Evolutionary conservation across 208 protist species (phyloP).

Genomic region (Strigomonas oncopelti): DNA sequence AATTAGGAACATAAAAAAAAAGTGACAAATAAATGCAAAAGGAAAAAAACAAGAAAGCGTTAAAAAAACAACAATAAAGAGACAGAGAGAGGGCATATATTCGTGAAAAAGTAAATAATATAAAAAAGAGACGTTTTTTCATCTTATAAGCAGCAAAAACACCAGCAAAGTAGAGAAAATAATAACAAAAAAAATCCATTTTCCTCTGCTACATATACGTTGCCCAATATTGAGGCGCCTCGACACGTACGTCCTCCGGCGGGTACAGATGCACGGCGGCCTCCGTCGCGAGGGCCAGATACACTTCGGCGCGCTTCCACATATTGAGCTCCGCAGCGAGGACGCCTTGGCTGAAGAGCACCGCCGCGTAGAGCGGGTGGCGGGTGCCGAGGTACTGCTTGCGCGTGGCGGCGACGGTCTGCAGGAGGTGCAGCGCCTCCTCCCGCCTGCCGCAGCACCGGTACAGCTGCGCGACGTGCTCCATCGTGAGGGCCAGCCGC

Average conservation of each 20-base stretch:
- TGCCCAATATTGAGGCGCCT: background rate
- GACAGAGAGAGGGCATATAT: background rate
- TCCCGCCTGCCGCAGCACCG: slow-evolving; percentile 13
- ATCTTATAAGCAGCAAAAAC: background rate
- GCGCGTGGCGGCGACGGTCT: slow-evolving; percentile 35
- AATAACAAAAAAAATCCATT: slow-evolving; percentile 2
- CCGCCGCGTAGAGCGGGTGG: slow-evolving; percentile 36
- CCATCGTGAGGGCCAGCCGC: slow-evolving; percentile 58
- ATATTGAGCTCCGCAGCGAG: slow-evolving; percentile 37
- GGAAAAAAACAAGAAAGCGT: background rate
- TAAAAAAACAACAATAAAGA: background rate
- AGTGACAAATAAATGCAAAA: background rate
- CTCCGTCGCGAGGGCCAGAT: slow-evolving; percentile 4
- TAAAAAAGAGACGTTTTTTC: background rate
- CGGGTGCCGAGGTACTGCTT: slow-evolving; percentile 32
- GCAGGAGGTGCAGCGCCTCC: slow-evolving; percentile 44
- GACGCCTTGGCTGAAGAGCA: slow-evolving; percentile 25
- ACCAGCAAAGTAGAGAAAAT: slow-evolving; percentile 8
- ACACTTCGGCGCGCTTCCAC: slow-evolving; percentile 12
- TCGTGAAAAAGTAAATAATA: background rate
- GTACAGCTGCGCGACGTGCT: slow-evolving; percentile 64
- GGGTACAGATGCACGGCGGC: background rate
- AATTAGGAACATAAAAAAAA: slow-evolving; percentile 3
- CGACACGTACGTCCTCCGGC: background rate
- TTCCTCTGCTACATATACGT: too few species aligned